These are phyloP conservation scores for Hordeum marinum DNA, from an alignment of 176 grass and related monocot species.

Conservation along the genomic window DNA sequence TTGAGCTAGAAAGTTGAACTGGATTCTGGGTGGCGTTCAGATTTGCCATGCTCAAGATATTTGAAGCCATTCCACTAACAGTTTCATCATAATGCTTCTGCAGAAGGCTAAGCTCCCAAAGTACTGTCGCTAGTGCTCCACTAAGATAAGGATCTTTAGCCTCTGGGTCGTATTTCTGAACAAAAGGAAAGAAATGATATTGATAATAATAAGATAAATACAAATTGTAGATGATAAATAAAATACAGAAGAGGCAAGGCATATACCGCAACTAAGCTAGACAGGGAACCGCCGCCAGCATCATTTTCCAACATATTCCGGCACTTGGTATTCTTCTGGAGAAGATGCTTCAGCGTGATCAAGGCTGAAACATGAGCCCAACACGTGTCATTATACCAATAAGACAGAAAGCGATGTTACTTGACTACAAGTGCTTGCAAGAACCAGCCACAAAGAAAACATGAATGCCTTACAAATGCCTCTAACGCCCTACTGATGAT, in stretches of 20 bases:
- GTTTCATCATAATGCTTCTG: slow-evolving; percentile 75
- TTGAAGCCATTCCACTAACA: slow-evolving; percentile 62
- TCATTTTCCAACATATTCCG: slow-evolving; percentile 93
- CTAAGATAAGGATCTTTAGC: slow-evolving; percentile 84
- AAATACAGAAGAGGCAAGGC: slow-evolving; percentile 9
- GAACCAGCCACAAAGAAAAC: background rate
- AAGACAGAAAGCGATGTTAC: background rate
- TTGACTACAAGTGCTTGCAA: background rate
- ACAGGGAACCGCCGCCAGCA: slow-evolving; percentile 81
- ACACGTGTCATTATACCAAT: background rate
- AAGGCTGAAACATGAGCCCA: slow-evolving; percentile 51
- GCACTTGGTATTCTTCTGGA: slow-evolving; percentile 90
- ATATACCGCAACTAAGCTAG: slow-evolving; percentile 77
- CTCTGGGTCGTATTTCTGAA: slow-evolving; percentile 93
- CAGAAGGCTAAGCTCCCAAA: slow-evolving; percentile 93
- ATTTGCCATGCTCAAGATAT: slow-evolving; percentile 71
- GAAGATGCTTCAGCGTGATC: slow-evolving; percentile 81
- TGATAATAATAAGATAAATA: slow-evolving; percentile 18
- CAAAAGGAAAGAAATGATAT: background rate
- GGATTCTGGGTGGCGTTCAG: slow-evolving; percentile 65
- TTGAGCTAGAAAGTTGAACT: slow-evolving; percentile 56
- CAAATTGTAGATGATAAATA: background rate
- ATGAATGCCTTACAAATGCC: background rate
- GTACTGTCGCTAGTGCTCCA: slow-evolving; percentile 85
- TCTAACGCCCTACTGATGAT: background rate